Evolutionary conservation across 129 eudicot genomes (phyloP).

Genomic region (Flaveria trinervia): DNA sequence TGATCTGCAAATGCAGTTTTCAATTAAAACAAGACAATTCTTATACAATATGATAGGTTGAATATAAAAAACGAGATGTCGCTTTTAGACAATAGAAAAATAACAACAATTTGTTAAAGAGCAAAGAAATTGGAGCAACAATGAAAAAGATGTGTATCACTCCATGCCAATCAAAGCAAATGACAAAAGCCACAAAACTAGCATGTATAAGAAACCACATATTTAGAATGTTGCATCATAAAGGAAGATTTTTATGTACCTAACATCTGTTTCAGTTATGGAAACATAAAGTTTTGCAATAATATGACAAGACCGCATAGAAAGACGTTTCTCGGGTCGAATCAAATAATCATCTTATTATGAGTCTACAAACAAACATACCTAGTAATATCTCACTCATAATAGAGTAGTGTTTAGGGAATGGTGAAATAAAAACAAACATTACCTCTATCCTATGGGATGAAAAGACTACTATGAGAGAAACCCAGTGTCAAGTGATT

Average conservation of each 20-base stretch:
- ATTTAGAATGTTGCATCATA: conserved; percentile 5
- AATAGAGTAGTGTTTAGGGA: no score
- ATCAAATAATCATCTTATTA: no score
- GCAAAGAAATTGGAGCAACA: not conserved
- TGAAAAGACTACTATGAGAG: no score
- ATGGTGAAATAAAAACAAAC: no score
- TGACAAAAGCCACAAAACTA: not conserved
- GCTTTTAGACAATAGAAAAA: conserved; percentile 23
- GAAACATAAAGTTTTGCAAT: not conserved
- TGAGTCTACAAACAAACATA: not conserved
- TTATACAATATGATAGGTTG: not conserved
- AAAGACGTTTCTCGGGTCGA: no score
- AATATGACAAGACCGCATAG: not conserved
- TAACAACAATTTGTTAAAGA: not conserved
- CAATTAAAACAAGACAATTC: conserved; percentile 15
- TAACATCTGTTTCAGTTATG: not conserved
- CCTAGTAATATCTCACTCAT: no score
- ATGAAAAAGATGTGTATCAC: conserved; percentile 17
- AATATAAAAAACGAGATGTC: conserved; percentile 17
- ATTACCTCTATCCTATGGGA: no score
- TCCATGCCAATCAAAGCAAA: conserved; percentile 9
- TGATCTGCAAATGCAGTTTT: conserved; percentile 27
- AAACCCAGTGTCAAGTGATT: no score
- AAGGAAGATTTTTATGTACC: not conserved
- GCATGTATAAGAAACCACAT: not conserved